Percentiles rank a stretch among this genome's conserved stretches.
These are phyloP conservation scores for Seminavis robusta DNA, from an alignment of 108 stramenopile species.

Conservation along the genomic window DNA sequence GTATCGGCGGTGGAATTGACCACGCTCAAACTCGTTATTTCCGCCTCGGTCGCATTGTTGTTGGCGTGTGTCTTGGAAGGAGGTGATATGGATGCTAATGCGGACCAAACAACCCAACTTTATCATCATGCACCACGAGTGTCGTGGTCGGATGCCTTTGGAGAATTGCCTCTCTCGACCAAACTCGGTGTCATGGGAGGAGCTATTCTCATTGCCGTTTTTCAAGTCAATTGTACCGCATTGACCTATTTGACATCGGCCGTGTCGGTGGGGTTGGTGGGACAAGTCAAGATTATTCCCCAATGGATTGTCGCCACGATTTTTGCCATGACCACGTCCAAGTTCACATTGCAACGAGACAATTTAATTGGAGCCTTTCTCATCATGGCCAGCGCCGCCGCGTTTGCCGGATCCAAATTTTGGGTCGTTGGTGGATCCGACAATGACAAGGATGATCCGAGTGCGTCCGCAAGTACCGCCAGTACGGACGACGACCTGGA, in stretches of 20 bases:
- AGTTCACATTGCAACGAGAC: slow-evolving; percentile 1
- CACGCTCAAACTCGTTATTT: slow-evolving; percentile 18
- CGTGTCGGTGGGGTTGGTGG: slow-evolving; percentile 30
- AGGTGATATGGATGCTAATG: slow-evolving; percentile 15
- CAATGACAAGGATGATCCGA: no score
- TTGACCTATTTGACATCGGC: slow-evolving; percentile 23
- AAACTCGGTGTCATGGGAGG: slow-evolving; percentile 22
- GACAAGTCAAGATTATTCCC: slow-evolving; percentile 33
- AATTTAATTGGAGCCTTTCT: slow-evolving; percentile 8
- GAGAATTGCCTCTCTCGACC: background rate
- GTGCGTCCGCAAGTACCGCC: no score
- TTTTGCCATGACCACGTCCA: background rate
- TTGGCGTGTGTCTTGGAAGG: no score
- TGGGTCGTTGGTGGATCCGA: no score
- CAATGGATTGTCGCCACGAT: slow-evolving; percentile 30
- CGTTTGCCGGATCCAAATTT: no score
- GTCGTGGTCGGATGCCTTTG: slow-evolving; percentile 11
- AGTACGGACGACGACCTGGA: no score
- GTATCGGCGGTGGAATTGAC: slow-evolving; percentile 30
- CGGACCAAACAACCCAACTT: slow-evolving; percentile 5
- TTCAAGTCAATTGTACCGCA: slow-evolving; percentile 36
- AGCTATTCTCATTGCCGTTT: slow-evolving; percentile 20
- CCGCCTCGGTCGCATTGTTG: slow-evolving; percentile 15
- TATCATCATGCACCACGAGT: no score
- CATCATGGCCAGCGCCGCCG: slow-evolving; percentile 8